phyloP scores from a whole-genome alignment of 495 filamentous ascomycete species.

The Penicillium subrubescens region DNA sequence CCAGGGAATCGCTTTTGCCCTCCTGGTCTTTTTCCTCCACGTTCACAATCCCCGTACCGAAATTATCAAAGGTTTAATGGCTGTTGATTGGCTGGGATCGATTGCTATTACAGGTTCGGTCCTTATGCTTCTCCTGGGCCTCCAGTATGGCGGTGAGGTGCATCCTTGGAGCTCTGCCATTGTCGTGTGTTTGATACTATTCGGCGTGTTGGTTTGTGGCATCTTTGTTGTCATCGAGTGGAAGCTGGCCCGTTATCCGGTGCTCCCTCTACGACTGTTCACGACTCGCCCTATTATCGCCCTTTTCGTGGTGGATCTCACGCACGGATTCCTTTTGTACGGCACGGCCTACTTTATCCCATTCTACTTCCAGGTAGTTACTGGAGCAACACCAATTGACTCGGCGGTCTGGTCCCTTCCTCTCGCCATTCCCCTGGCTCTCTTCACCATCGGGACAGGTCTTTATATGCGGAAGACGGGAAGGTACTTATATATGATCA shows the following conservation, averaged over 20 bases:
- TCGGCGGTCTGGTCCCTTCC: slow-evolving; percentile 75
- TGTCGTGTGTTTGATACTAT: slow-evolving; percentile 72
- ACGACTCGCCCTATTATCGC: slow-evolving; percentile 48
- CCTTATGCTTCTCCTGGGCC: slow-evolving; percentile 70
- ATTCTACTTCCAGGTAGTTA: slow-evolving; percentile 58
- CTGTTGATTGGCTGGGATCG: slow-evolving; percentile 69
- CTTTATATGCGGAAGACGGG: slow-evolving; percentile 55
- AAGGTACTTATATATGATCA: slow-evolving; percentile 53
- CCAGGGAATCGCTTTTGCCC: slow-evolving; percentile 53
- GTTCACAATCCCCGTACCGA: slow-evolving; percentile 67
- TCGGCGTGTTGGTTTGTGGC: slow-evolving; percentile 57
- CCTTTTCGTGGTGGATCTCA: slow-evolving; percentile 36
- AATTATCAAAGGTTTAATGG: slow-evolving; percentile 64
- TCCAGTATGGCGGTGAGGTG: slow-evolving; percentile 67
- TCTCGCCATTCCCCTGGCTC: slow-evolving; percentile 61
- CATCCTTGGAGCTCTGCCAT: slow-evolving; percentile 67
- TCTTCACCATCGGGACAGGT: slow-evolving; percentile 52
- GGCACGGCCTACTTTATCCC: slow-evolving; percentile 52
- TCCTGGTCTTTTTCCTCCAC: slow-evolving; percentile 52
- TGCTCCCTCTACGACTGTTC: slow-evolving; percentile 71
- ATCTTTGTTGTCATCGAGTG: slow-evolving; percentile 68
- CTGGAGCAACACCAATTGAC: slow-evolving; percentile 62
- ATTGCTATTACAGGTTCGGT: slow-evolving; percentile 62
- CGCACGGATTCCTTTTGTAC: slow-evolving; percentile 49
- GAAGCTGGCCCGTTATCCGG: slow-evolving; percentile 66